Percentiles rank a stretch among this genome's conserved stretches.
Conservation (phyloP, 75 land plant species). For the Sequoia sempervirens region DNA sequence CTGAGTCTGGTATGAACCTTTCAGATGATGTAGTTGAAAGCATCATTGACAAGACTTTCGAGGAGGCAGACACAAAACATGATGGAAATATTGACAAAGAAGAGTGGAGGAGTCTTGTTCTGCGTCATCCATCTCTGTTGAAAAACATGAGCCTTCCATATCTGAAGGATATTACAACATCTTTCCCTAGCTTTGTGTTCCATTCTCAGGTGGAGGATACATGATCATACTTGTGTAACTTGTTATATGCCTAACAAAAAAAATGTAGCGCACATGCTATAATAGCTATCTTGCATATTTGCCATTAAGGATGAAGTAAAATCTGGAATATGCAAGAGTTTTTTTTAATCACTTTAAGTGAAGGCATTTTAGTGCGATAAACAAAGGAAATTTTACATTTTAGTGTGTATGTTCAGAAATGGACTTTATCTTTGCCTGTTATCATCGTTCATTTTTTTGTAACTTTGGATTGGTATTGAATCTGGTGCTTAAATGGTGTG, state of each 20-base stretch:
- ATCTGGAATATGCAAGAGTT: not conserved
- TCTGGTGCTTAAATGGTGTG: not conserved
- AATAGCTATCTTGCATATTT: constrained; percentile 14
- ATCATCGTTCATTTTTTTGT: not conserved
- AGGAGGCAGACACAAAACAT: constrained; percentile 49
- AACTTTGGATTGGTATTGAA: not conserved
- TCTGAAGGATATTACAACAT: constrained; percentile 59
- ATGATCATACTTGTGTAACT: constrained; percentile 4
- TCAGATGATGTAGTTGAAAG: constrained; percentile 34
- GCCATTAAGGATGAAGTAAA: not conserved
- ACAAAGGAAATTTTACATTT: not conserved
- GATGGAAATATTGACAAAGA: constrained; percentile 70
- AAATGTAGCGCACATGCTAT: constrained; percentile 1
- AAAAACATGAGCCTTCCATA: constrained; percentile 83
- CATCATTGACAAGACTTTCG: constrained; percentile 39
- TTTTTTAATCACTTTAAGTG: not conserved
- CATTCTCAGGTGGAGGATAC: constrained; percentile 53
- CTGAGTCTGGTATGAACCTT: constrained; percentile 37
- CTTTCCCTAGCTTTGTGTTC: constrained; percentile 50
- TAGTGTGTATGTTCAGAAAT: not conserved
- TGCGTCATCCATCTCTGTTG: constrained; percentile 51
- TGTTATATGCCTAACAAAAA: not conserved
- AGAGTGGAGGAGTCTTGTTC: constrained; percentile 70
- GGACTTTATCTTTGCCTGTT: not conserved
- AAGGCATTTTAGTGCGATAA: no score